A percentile compares a stretch with the other conserved stretches of the same genome.
Conservation (phyloP, 805 yeast genomes). For the Candida boleticola region DNA sequence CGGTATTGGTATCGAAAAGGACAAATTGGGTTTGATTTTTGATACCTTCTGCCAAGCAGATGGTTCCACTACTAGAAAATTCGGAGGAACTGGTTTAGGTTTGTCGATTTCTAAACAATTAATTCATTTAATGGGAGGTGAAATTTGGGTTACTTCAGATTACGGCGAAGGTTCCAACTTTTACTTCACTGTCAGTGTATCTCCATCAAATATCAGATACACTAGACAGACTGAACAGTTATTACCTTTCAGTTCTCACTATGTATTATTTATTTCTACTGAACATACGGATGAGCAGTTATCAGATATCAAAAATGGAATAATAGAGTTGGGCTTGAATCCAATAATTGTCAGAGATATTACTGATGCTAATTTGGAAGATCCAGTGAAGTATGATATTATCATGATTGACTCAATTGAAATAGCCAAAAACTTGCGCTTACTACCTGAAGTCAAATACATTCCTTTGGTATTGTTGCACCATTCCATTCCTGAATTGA, state of each 20-base stretch:
- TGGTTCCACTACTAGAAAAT: constrained; percentile 88
- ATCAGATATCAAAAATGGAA: constrained; percentile 48
- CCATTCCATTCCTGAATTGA: constrained; percentile 72
- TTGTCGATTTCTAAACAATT: constrained; percentile 83
- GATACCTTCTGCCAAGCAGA: constrained; percentile 93
- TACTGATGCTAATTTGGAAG: constrained; percentile 54
- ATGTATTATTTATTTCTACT: constrained; percentile 67
- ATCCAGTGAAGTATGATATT: constrained; percentile 67
- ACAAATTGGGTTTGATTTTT: constrained; percentile 79
- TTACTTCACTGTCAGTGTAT: constrained; percentile 76
- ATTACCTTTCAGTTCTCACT: constrained; percentile 69
- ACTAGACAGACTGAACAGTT: constrained; percentile 65
- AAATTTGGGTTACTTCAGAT: constrained; percentile 82
- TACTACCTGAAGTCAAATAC: constrained; percentile 74
- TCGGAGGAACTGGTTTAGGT: constrained; percentile 92
- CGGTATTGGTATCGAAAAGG: constrained; percentile 72
- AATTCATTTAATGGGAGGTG: constrained; percentile 91
- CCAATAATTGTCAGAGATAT: constrained; percentile 60
- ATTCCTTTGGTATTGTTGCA: constrained; percentile 79
- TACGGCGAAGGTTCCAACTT: constrained; percentile 83
- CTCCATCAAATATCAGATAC: constrained; percentile 64
- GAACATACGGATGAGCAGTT: constrained; percentile 53
- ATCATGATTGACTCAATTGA: constrained; percentile 80
- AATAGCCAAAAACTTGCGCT: constrained; percentile 66
- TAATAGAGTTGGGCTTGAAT: constrained; percentile 55